These are phyloP conservation scores for Prunus mume DNA, from an alignment of 306 rosid species.

Conservation along the genomic window DNA sequence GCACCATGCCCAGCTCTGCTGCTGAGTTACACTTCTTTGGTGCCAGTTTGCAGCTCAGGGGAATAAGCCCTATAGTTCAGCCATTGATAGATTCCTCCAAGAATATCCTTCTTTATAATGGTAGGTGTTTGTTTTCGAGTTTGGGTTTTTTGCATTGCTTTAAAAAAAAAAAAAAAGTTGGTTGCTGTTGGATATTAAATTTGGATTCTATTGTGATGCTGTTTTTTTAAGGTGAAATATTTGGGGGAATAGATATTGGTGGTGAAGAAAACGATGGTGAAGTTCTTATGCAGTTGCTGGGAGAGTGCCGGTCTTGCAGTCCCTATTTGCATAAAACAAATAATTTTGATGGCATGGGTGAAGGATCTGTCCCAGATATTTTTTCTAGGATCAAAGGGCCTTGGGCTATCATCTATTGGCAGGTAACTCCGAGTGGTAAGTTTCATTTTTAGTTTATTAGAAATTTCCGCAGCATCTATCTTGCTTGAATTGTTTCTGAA, in stretches of 20 bases:
- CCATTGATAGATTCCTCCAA: slow-evolving; percentile 56
- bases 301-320: slow-evolving; percentile 47
- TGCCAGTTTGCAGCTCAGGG: slow-evolving; percentile 82
- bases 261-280: slow-evolving; percentile 69
- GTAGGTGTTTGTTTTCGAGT: slow-evolving; percentile 28
- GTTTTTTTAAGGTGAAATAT: slow-evolving; percentile 67
- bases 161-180: neutral
- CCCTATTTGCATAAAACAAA: slow-evolving; percentile 24
- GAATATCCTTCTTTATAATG: slow-evolving; percentile 77
- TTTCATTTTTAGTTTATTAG: slow-evolving; percentile 27
- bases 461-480: neutral
- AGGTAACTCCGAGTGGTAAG: slow-evolving; percentile 87
- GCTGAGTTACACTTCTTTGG: slow-evolving; percentile 66
- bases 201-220: neutral
- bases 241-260: slow-evolving; percentile 62
- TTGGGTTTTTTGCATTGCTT: neutral
- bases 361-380: slow-evolving; percentile 44
- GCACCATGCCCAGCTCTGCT: neutral
- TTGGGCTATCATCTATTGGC: slow-evolving; percentile 94
- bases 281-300: slow-evolving; percentile 62
- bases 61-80: slow-evolving; percentile 60
- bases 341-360: slow-evolving; percentile 29
- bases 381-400: slow-evolving; percentile 82
- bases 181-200: slow-evolving; percentile 14
- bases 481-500: slow-evolving; percentile 11